A percentile compares a stretch with the other conserved stretches of the same genome.
Conservation (phyloP, 441 rosid genomes). For the Biscutella auriculata region DNA sequence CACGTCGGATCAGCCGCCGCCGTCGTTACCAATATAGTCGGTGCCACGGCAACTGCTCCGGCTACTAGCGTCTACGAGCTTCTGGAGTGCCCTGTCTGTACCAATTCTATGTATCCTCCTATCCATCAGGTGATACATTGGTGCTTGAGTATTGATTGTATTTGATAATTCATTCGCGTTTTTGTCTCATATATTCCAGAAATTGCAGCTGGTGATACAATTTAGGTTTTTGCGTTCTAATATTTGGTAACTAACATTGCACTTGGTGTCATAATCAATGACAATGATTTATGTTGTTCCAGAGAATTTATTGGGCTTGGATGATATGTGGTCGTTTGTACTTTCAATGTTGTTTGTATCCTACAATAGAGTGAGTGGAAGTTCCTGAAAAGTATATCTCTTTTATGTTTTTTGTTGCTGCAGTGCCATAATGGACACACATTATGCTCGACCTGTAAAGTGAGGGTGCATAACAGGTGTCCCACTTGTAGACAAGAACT, state of each 20-base stretch:
- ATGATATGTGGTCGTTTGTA: background rate
- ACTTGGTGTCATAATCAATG: too few relatives aligned
- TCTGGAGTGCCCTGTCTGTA: slow-evolving; percentile 77
- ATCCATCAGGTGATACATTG: slow-evolving; percentile 75
- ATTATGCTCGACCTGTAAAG: slow-evolving; percentile 74
- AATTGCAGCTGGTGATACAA: background rate
- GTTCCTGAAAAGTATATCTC: background rate
- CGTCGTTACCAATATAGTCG: slow-evolving; percentile 26
- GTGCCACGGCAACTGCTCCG: slow-evolving; percentile 43
- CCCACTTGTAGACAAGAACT: slow-evolving; percentile 73
- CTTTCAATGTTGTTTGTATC: background rate
- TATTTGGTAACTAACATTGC: background rate
- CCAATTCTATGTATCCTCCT: slow-evolving; percentile 81
- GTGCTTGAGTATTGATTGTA: too few relatives aligned
- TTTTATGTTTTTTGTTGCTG: slow-evolving; percentile 6
- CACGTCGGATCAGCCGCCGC: slow-evolving; percentile 20
- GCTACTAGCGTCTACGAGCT: slow-evolving; percentile 76
- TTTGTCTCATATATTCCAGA: slow-evolving; percentile 3
- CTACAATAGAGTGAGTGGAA: background rate
- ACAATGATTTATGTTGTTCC: too few relatives aligned
- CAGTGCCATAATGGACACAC: slow-evolving; percentile 88
- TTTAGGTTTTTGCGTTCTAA: background rate
- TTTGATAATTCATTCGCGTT: too few relatives aligned
- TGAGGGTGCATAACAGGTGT: slow-evolving; percentile 73
- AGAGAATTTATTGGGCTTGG: background rate